Evolutionary conservation across 2,329 filamentous ascomycete species (phyloP), one percentile per base, ranked within the genome.

Genomic region (Scytalidium sp.): DNA sequence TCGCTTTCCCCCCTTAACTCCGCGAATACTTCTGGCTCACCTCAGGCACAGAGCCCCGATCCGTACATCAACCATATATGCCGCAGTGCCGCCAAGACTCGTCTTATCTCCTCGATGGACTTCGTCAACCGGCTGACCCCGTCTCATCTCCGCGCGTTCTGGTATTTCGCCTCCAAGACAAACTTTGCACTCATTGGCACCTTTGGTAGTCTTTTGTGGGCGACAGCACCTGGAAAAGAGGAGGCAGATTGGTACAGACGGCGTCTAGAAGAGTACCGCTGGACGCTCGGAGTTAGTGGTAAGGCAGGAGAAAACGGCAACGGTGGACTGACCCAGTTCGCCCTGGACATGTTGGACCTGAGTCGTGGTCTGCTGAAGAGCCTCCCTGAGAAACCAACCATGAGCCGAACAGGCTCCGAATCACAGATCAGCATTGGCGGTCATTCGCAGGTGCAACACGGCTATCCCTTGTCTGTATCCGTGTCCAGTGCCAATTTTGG

Each of bases 161-260:
- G 93, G 93, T 92, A 88, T 65, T 93, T 92, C 64, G 85, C 88
- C 2, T 90, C 87, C 39, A 89, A 90, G 62, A 88, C 88, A 32
- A 96, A 96, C 69, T 97, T 97, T 70, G 92, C 93, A 0, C 78
- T 97, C 10, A 96, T 97, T 61, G 92, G 91, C 49, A 96, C 92
- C 0, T 97, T 97, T 66, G 93, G 92, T 3, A 89, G 88, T 13
- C 75, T 97, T 10, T 79, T 97, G 3, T 93, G 90, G 82, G 90
- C 92, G 9, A 96, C 92, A 1, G 89, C 89, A 0, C 90, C 90
- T 0, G 90, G 88, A 0, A 79, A 84, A 44, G 91, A 97, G 65
- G 93, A 97, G 68, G 90, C 89, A 1, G 90, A 94, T 25, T 97
- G 96, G 78, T 99, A 97, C 70, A 84, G 89, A 32, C 80, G 88